Base-by-base conservation (phyloP, 2,329 filamentous ascomycete genomes). In the Colletotrichum sp. region DNA sequence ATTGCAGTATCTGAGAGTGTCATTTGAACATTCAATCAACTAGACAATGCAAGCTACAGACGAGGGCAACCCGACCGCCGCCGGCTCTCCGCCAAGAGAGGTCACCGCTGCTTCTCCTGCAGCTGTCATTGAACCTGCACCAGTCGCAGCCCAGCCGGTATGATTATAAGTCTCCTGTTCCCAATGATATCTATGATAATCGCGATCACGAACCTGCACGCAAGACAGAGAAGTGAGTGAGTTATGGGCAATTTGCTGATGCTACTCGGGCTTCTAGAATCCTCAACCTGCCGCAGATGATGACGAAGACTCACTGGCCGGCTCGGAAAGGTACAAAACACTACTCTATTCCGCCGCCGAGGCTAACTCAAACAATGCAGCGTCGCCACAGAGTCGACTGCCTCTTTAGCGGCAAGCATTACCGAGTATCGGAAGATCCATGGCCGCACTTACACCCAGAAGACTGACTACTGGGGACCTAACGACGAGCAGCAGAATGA, bases 401-500 rank as follows among this genome's bases (percentile, higher is more conserved):
- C 70, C 16, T 72, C 70, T 8, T 19, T 72, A 6, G 7, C 70
- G 2, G 68, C 68, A 39, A 76, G 74, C 39, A 71, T 77, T 44
- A 65, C 71, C 57, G 66, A 70, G 32, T 75, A 77, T 30, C 72
- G 75, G 7, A 60, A 65, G 19, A 59, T 75, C 15, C 69, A 77
- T 39, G 75, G 75, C 4, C 75, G 75, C 8, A 75, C 72, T 13
- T 77, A 76, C 32, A 73, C 70, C 3, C 66, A 72, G 15, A 72
- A 60, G 61, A 76, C 76, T 7, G 74, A 76, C 12, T 77, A 77
- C 70, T 77, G 74, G 70, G 63, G 69, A 1, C 76, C 76, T 4
- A 76, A 76, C 3, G 76, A 77, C 27, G 57, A 72, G 34, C 60
- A 67, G 32, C 76, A 77, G 22, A 76, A 76, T 44, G 70, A 77